Evolutionary conservation across 495 filamentous ascomycete genomes (phyloP), one percentile per base, ranked within the genome.

Genomic region (Apodospora peruviana): DNA sequence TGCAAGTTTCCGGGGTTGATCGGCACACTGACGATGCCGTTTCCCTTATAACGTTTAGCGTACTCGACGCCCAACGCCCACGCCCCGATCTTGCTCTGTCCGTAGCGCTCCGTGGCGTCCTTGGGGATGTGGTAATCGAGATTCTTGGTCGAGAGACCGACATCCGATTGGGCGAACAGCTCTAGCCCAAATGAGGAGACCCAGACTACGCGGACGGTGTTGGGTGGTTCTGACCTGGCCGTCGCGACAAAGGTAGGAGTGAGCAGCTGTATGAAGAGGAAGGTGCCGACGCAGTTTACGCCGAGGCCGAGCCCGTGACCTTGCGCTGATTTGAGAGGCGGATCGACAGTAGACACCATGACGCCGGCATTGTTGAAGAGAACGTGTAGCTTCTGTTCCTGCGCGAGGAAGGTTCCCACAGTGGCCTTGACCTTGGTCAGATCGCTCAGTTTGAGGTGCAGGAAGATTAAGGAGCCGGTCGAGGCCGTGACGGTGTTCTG

Each of bases 161-260:
- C 59, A 11, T 60, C 51, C 20, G 21, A 64, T 54, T 34, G 14
- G 7, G 14, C 37, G 36, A 4, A 48, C 2, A 14, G 35, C 9
- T 40, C 21, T 8, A 48, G 22, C 18, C 56, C 51, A 37, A 61
- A 65, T 3, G 61, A 65, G 2, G 55, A 53, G 16, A 70, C 55
- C 72, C 74, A 80, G 45, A 72, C 63, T 5, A 75, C 68, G 18
- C 75, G 61, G 4, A 75, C 69, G 20, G 47, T 58, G 35, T 45
- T 21, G n/a, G 45, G 16, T 2, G 35, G 37, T 19, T 40, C n/a
- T 10, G 45, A 38, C 43, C 55, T 56, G 21, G 70, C 71, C 1
- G 60, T 64, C 4, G 51, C 46, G 2, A 52, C 45, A 4, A 73
- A 51, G 1, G 58, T 25, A 3, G 74, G 74, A 0, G 59, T 63